Percentiles rank a stretch among this genome's conserved stretches.
Evolutionary conservation across 2,329 filamentous ascomycete genomes (phyloP).

Genomic region (Daldinia sp.): DNA sequence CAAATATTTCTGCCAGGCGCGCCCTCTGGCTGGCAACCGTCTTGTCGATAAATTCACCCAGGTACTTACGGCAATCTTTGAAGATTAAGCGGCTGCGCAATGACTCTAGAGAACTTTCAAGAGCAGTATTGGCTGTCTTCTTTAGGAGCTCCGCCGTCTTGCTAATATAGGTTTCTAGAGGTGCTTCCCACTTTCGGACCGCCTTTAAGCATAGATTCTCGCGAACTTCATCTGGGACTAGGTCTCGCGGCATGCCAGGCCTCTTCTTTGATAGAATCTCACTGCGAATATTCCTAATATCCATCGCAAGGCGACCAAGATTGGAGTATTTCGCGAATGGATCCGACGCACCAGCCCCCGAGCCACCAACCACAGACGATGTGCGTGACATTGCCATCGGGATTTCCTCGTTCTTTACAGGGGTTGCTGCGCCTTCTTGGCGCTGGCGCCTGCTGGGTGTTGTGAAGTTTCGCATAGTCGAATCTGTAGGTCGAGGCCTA

Average conservation of each 20-base stretch:
- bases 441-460: conserved; percentile 48
- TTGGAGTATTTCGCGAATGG: conserved; percentile 57
- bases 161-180: conserved; percentile 63
- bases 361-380: conserved; percentile 40
- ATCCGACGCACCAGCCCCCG: conserved; percentile 30
- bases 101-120: conserved; percentile 61
- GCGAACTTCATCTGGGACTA: conserved; percentile 71
- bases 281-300: conserved; percentile 63
- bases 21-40: conserved; percentile 54
- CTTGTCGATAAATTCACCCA: conserved; percentile 59
- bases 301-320: conserved; percentile 58
- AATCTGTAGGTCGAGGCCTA: conserved; percentile 49
- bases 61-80: conserved; percentile 58
- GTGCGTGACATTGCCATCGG: conserved; percentile 49
- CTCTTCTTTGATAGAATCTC: conserved; percentile 67
- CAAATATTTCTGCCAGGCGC: conserved; percentile 60
- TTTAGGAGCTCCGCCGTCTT: conserved; percentile 63
- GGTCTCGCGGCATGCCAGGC: conserved; percentile 67
- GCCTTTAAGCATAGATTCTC: conserved; percentile 68
- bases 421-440: conserved; percentile 38
- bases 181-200: conserved; percentile 68
- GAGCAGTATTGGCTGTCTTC: conserved; percentile 59
- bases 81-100: conserved; percentile 64
- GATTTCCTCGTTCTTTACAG: conserved; percentile 56
- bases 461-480: conserved; percentile 45